phyloP scores from a whole-genome alignment of 805 yeast species.

The Starmerella powellii region DNA sequence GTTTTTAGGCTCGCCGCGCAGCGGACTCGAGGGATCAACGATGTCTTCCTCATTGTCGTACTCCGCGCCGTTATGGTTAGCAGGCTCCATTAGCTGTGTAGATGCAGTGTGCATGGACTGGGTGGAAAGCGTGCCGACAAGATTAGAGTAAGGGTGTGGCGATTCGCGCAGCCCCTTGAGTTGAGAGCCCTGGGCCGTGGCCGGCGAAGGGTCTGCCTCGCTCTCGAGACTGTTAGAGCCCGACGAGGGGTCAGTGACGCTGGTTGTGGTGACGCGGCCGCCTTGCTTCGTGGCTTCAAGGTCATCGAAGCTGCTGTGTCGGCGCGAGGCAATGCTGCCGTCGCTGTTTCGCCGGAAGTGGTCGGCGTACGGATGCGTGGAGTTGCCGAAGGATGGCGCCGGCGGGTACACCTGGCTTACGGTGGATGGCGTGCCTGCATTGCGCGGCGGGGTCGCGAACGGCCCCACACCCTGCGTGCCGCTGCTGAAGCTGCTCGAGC shows the following conservation, averaged over 20 bases:
- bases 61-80: not conserved
- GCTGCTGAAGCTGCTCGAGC: not conserved
- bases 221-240: not conserved
- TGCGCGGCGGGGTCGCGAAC: conserved; percentile 17
- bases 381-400: not conserved
- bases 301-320: not conserved
- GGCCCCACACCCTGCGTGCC: conserved; percentile 7
- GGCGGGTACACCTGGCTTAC: not conserved
- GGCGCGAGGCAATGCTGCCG: not conserved
- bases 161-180: conserved; percentile 8
- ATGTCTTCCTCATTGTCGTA: not conserved
- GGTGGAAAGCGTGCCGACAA: conserved; percentile 8
- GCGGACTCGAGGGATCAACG: not conserved
- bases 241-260: not conserved
- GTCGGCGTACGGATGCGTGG: conserved; percentile 1
- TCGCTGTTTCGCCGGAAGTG: conserved; percentile 1
- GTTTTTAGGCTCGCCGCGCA: not conserved
- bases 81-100: not conserved
- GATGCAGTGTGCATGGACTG: conserved; percentile 5
- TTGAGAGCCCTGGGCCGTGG: not conserved
- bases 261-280: not conserved
- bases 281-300: not conserved
- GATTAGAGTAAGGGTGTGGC: conserved; percentile 15
- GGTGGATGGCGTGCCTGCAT: not conserved
- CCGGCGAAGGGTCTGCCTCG: not conserved